These are phyloP conservation scores for Septoria linicola DNA, from an alignment of 2,329 filamentous ascomycete genomes.

Conservation along the genomic window DNA sequence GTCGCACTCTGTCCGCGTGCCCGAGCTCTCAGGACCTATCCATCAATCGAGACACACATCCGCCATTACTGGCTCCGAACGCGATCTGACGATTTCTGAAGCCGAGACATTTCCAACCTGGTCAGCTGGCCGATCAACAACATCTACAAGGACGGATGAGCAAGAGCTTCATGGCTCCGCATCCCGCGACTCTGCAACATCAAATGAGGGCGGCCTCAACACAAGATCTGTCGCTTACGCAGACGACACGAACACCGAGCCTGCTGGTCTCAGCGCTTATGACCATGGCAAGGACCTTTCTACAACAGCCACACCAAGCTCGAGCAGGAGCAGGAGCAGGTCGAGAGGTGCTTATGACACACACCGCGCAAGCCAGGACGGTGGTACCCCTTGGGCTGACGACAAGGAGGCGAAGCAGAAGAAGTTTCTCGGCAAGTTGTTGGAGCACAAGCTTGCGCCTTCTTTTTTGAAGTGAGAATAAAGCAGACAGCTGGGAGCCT, in stretches of 20 bases:
- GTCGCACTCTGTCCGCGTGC: background rate
- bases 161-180: background rate
- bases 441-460: conserved; percentile 12
- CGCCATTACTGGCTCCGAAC: background rate
- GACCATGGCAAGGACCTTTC: background rate
- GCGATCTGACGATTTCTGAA: background rate
- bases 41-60: background rate
- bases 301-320: background rate
- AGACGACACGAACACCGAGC: conserved; percentile 1
- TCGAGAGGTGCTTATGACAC: conserved; percentile 7
- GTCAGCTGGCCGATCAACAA: background rate
- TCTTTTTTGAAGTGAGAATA: conserved; percentile 9
- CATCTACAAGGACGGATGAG: conserved; percentile 1
- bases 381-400: conserved; percentile 1
- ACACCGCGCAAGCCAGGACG: conserved; percentile 8
- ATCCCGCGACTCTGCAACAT: background rate
- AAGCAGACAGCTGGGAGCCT: no score
- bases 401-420: conserved; percentile 9
- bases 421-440: background rate
- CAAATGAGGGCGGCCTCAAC: background rate
- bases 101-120: conserved; percentile 3
- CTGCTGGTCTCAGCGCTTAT: conserved; percentile 5
- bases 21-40: conserved; percentile 4
- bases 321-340: conserved; percentile 7
- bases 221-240: background rate